Base-by-base conservation (phyloP, 306 rosid genomes). In the Leucaena leucocephala region DNA sequence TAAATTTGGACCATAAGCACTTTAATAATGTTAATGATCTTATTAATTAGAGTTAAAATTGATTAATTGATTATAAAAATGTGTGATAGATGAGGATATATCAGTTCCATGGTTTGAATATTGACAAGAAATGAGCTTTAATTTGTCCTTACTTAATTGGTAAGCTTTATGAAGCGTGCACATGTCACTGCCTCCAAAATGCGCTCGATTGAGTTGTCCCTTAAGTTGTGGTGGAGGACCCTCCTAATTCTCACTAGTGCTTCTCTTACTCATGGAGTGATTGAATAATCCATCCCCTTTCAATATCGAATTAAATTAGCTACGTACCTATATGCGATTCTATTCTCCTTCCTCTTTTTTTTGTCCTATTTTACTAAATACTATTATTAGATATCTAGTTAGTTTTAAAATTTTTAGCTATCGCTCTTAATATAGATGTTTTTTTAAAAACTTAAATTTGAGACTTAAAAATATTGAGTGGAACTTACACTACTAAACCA, bases 141-240 rank as follows among this genome's bases (percentile, higher is more conserved):
- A 0, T 16, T 6, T 16, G 88, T 79, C 55, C 74, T 57, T 27
- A 27, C 27, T 27, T 91, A 85, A 86, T 79, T 82, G n/a, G 74
- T 81, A 82, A 82, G 67, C 82, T 81, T 85, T 85, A 77, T 49
- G 71, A 68, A 45, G 76, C 50, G 63, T 71, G 80, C 92, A 88
- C 89, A 86, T 88, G 89, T 88, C 86, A 69, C 17, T 87, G 87
- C 90, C 91, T 83, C 81, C 88, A 79, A 78, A 66, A 82, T 80
- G 80, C 85, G 82, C 65, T 71, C 27, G 27, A 55, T 55, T 55
- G 27, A n/a, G 61, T 55, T 19, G 13, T 55, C 62, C 62, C 19
- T 19, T 50, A 52, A 33, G 36, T 27, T 11, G n/a, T 61, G 66
- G 76, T 61, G 87, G 89, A 85, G 78, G 74, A 78, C 84, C 78